phyloP scores from a whole-genome alignment of 2,329 filamentous ascomycete genomes.

The Alternaria novae-zelandiae region DNA sequence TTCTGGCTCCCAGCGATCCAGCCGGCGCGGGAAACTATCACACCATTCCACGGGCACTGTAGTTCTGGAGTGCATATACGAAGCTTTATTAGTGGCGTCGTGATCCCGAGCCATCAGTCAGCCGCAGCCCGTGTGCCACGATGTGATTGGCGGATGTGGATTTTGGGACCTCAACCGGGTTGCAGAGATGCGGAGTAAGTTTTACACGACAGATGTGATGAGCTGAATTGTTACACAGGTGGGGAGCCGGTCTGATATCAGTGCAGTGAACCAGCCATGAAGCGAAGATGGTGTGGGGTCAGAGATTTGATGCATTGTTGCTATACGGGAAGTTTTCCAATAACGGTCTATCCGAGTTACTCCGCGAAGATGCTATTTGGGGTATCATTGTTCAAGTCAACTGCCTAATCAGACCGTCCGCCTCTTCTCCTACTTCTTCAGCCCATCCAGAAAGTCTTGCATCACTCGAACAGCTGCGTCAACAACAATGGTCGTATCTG shows the following conservation, averaged over 20 bases:
- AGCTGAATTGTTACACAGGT: not conserved
- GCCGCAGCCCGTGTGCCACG: constrained; percentile 4
- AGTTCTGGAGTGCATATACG: not conserved
- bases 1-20: not conserved
- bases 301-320: not conserved
- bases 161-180: not conserved
- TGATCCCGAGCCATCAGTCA: constrained; percentile 1
- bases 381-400: not conserved
- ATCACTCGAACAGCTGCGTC: not conserved
- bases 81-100: constrained; percentile 2
- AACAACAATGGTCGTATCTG: not conserved
- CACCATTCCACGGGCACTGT: not conserved
- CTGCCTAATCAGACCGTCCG: too few relatives aligned
- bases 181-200: not conserved
- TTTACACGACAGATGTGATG: constrained; percentile 1
- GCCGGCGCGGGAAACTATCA: not conserved
- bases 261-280: not conserved
- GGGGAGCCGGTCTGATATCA: constrained; percentile 3
- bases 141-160: constrained; percentile 3
- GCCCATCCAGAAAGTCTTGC: not conserved
- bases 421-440: not conserved
- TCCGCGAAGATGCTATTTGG: not conserved
- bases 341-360: not conserved
- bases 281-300: not conserved
- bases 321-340: not conserved